Base-by-base conservation (phyloP, 1,284 basidiomycete species). In the Cryptococcus amylolentus region DNA sequence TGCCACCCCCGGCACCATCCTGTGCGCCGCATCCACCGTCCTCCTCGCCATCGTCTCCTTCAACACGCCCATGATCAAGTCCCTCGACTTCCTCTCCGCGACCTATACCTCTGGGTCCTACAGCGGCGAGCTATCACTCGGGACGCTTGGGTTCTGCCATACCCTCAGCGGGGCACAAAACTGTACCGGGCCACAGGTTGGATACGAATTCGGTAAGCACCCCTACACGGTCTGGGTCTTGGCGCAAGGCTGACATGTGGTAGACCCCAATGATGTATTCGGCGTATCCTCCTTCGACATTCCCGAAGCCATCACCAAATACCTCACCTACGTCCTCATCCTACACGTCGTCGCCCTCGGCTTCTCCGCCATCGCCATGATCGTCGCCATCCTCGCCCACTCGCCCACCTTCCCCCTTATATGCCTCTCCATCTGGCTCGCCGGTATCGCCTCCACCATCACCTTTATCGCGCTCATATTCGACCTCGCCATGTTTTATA, bases 301-400 rank as follows among this genome's bases (percentile, higher is more conserved):
- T 53, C 91, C 91, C 4, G 58, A 63, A 37, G 60, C 68, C 10
- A 65, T 76, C 51, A 87, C 90, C 60, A 92, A 92, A 80, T 93
- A 90, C 87, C 79, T 94, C 68, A 95, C 91, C 13, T 92, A 92
- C 67, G 86, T 85, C 20, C 84, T 95, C 61, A 85, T 93, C 59
- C 81, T 93, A n/a, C 91, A 94, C 70, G 83, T 91, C 62, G 85
- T 90, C 54, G 91, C 88, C 14, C 83, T 94, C 56, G 82, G 77
- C 35, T 81, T 86, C 38, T 83, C 89, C 7, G 87, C 81, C n/a
- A 78, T 83, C 20, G 84, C 88, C 1, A 81, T 88, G 13, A 50
- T 91, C 37, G 88, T 91, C 62, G 89, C 89, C 47, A 81, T 92
- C 26, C 81, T 93, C 35, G 89, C 89, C 5, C 88, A 92, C 67